Evolutionary conservation across 2,329 filamentous ascomycete genomes (phyloP), one percentile per base, ranked within the genome.

Genomic region (Clarireedia monteithiana): DNA sequence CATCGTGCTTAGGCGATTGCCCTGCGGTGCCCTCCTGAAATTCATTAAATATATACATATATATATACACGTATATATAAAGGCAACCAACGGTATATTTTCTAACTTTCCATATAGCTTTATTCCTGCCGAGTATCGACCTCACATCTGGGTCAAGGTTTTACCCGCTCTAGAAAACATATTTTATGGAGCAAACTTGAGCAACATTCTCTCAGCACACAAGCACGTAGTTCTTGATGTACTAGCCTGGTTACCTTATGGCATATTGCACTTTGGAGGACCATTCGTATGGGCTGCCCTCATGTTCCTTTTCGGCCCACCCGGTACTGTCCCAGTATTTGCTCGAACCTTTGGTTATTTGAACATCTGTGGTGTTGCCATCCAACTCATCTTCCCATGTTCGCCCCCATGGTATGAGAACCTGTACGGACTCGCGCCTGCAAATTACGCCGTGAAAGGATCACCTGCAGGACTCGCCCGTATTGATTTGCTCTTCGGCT

Each of bases 341-440:
- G 90, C 89, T 15, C 85, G 86, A 64, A 84, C 86, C 50, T 96
- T 96, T 65, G 92, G 92, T 58, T 96, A 92, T 79, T 87, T 96
- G 83, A 94, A 91, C 73, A 82, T 96, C 61, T 77, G 85, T 12
- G 92, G 91, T 53, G 92, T 96, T 56, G 82, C 85, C 34, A 91
- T 95, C 62, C 91, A 96, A 74, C 79, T 96, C 53, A 72, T 91
- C 60, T 95, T 96, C 73, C 92, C 92, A 1, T 96, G 92, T 76
- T 94, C 91, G 24, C 89, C 92, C 26, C 92, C 92, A 1, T 97
- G 92, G 92, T 97, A 96, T 68, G 92, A 96, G 77, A 95, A 94
- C 71, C 79, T 88, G 66, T 90, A 96, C 70, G 92, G 92, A 15
- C 77, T 96, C 51, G 89, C 89, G 30, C 91, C 92, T 2, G 92